These are phyloP conservation scores for Psilocybe azurescens DNA, from an alignment of 768 basidiomycete species.

Conservation along the genomic window DNA sequence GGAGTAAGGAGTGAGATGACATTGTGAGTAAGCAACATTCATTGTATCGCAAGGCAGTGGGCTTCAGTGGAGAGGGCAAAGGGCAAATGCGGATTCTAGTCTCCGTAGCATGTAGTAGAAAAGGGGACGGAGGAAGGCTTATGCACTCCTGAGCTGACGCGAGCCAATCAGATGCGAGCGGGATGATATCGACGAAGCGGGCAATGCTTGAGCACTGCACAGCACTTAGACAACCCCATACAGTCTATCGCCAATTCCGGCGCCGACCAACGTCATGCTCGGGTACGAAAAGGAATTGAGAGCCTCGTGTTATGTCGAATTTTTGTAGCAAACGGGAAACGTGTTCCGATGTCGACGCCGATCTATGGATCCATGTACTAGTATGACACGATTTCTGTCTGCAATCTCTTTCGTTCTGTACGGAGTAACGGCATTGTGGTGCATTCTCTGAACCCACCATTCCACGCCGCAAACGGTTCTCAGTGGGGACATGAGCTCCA, in stretches of 20 bases:
- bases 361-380: neutral
- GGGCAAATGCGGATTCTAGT: neutral
- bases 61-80: neutral
- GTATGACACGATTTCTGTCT: neutral
- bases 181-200: neutral
- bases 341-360: neutral
- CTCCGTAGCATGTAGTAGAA: neutral
- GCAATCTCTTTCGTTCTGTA: neutral
- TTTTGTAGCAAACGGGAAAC: neutral
- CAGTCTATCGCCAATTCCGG: neutral
- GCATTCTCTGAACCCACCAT: no score
- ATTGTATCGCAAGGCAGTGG: neutral
- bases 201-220: neutral
- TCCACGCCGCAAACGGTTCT: no score
- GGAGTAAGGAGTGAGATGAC: neutral
- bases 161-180: neutral
- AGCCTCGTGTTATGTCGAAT: neutral
- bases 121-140: neutral
- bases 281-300: slow-evolving; percentile 1
- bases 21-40: neutral
- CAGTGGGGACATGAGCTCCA: no score
- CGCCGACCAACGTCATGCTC: neutral
- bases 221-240: neutral
- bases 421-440: neutral
- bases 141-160: neutral